These are phyloP conservation scores for Gossypium bickii DNA, from an alignment of 345 rosid species.

Conservation along the genomic window DNA sequence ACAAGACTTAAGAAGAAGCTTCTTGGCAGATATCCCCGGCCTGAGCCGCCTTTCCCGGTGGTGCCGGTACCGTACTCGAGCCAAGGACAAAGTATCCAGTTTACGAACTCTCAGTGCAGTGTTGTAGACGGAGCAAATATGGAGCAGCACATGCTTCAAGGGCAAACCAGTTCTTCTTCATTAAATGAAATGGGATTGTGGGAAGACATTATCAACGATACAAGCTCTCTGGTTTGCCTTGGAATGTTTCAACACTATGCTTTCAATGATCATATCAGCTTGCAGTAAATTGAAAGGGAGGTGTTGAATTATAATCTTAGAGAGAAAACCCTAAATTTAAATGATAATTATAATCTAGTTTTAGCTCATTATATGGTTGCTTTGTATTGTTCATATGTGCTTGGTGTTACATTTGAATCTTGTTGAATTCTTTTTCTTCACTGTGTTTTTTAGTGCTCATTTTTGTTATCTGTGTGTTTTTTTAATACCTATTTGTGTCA, in stretches of 20 bases:
- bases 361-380: not conserved
- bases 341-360: no score
- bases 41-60: not conserved
- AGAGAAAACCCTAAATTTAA: no score
- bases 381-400: not conserved
- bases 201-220: not conserved
- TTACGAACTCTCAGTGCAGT: not conserved
- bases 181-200: not conserved
- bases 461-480: not conserved
- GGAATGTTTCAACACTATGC: not conserved
- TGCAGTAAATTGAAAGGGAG: not conserved
- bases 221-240: not conserved
- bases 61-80: not conserved
- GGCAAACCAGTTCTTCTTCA: not conserved
- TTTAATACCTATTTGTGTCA: not conserved
- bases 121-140: not conserved
- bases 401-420: no score
- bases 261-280: not conserved
- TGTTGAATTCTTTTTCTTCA: not conserved
- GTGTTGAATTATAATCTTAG: not conserved
- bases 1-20: constrained; percentile 51
- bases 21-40: not conserved
- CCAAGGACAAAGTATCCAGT: no score
- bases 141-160: not conserved
- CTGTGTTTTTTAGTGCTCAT: not conserved